These are phyloP conservation scores for Aspergillus sp. DNA, from an alignment of 2,329 filamentous ascomycete species.

Conservation along the genomic window DNA sequence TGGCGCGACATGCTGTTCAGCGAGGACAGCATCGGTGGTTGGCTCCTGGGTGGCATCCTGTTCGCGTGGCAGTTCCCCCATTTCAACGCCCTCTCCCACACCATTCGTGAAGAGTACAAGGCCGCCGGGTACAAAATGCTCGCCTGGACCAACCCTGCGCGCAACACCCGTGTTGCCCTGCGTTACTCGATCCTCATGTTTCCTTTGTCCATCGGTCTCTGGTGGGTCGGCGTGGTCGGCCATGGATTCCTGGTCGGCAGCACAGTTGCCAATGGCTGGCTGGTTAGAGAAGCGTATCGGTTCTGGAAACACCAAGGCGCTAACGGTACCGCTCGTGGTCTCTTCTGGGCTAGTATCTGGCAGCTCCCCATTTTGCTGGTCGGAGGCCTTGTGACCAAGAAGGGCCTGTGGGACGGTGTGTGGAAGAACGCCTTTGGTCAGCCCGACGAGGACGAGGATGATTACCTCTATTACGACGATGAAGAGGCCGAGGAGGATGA, in stretches of 20 bases:
- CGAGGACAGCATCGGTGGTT: slow-evolving; percentile 70
- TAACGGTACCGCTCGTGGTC: slow-evolving; percentile 73
- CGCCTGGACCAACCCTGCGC: slow-evolving; percentile 79
- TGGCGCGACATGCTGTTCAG: slow-evolving; percentile 79
- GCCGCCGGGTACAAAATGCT: slow-evolving; percentile 69
- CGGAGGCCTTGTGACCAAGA: slow-evolving; percentile 87
- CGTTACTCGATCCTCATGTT: slow-evolving; percentile 84
- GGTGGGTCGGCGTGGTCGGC: slow-evolving; percentile 77
- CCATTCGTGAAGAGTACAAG: slow-evolving; percentile 86
- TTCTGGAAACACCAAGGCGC: slow-evolving; percentile 80
- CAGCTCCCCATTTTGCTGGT: slow-evolving; percentile 88
- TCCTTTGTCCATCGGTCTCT: slow-evolving; percentile 79
- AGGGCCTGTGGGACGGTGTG: slow-evolving; percentile 83
- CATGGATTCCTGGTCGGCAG: slow-evolving; percentile 81
- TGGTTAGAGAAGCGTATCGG: slow-evolving; percentile 71
- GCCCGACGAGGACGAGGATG: slow-evolving; percentile 54
- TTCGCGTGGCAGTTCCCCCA: slow-evolving; percentile 98
- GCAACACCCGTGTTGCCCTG: slow-evolving; percentile 82
- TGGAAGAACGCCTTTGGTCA: slow-evolving; percentile 67
- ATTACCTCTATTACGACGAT: slow-evolving; percentile 60
- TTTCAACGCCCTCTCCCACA: slow-evolving; percentile 91
- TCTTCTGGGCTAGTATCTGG: slow-evolving; percentile 99
- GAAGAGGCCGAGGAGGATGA: slow-evolving; percentile 30
- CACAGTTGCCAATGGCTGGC: slow-evolving; percentile 80
- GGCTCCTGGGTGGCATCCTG: slow-evolving; percentile 79